Evolutionary conservation across 2,329 filamentous ascomycete genomes (phyloP), one percentile per base, ranked within the genome.

Genomic region (Hypoxylon sp.): DNA sequence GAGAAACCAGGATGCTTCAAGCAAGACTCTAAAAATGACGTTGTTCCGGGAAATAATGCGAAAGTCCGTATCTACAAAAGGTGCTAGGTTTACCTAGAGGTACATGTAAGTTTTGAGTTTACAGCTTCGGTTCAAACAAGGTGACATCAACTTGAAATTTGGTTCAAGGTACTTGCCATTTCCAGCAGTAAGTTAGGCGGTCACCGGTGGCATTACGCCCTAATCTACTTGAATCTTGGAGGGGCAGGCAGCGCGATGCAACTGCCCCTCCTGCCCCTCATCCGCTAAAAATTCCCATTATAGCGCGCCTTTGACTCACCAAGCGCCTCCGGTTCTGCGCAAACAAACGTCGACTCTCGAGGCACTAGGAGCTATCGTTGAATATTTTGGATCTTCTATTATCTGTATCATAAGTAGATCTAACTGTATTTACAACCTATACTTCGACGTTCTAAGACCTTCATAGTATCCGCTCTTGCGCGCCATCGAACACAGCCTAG

Each of bases 231-330:
- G 61, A 59, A 39, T 58, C 39, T 66, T 74, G 69, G 74, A 75
- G 75, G 75, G 74, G 71, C 59, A 69, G 35, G 26, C 33, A 48
- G 48, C 55, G 37, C 37, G 33, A 48, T 53, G 42, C 37, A 62
- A 11, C 14, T 62, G 63, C 51, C 58, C 65, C 51, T 62, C 44
- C 59, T 76, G 64, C 74, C 74, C 75, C 74, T 76, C 67, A 57
- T 42, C 55, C 67, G 44, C 69, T 69, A 60, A 66, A 71, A 65
- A 67, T 63, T 63, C 52, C 46, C 57, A 51, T 55, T 57, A 33
- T 52, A 64, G 24, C 42, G 44, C 14, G 29, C 47, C 35, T 65
- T 71, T 75, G 74, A 75, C 69, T 75, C 74, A 75, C 66, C 37
- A 42, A 44, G 51, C 14, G 61, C 33, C 35, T 55, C 31, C 48